Conservation (phyloP, 768 basidiomycete species). For the Sutorius australiensis region DNA sequence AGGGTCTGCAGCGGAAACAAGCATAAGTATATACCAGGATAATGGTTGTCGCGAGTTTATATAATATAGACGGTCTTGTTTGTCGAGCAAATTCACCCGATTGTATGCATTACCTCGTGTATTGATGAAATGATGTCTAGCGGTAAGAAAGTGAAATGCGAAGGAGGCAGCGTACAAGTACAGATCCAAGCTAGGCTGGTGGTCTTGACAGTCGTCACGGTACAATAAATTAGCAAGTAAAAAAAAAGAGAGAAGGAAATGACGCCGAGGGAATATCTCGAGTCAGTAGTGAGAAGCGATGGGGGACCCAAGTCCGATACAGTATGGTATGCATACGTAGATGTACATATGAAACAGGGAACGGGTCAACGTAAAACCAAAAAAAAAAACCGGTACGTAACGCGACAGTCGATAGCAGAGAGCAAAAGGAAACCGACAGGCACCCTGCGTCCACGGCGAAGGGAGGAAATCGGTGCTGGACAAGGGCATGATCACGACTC, state of each 20-base stretch:
- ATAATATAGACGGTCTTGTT: neutral
- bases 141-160: neutral
- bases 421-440: neutral
- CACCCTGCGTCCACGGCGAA: neutral
- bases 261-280: neutral
- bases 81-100: neutral
- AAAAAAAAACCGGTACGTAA: neutral
- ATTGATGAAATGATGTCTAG: conserved; percentile 7
- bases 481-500: conserved; percentile 34
- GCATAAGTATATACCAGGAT: conserved; percentile 24
- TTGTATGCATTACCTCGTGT: neutral
- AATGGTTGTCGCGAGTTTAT: too few species aligned
- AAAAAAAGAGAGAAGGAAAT: conserved; percentile 3
- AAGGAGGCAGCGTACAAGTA: conserved; percentile 15
- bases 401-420: neutral
- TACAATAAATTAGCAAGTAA: conserved; percentile 23
- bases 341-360: conserved; percentile 1
- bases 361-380: neutral
- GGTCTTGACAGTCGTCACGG: neutral
- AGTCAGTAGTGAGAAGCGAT: neutral
- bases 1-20: conserved; percentile 72
- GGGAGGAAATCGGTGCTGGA: neutral
- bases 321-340: conserved; percentile 13
- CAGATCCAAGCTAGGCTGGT: conserved; percentile 11
- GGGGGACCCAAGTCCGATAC: conserved; percentile 3